phyloP scores from a whole-genome alignment of 1,284 basidiomycete genomes.

The Puccinia coronata region DNA sequence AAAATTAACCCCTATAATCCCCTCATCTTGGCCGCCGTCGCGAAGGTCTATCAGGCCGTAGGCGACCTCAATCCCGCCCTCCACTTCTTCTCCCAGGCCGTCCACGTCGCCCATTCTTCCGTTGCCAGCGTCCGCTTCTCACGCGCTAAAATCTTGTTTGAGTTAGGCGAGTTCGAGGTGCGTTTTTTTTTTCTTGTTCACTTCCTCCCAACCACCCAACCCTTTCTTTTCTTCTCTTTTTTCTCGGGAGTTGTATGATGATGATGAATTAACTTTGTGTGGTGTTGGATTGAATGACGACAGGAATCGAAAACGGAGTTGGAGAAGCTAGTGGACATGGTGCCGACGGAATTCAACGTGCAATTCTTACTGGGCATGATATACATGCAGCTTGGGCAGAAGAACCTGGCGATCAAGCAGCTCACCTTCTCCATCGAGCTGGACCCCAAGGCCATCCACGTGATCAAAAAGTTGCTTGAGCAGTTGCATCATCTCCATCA shows the following conservation, averaged over 20 bases:
- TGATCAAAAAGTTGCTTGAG: slow-evolving; percentile 58
- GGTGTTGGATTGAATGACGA: too few relatives aligned
- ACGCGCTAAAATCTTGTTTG: slow-evolving; percentile 80
- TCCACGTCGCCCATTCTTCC: slow-evolving; percentile 73
- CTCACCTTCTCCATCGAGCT: slow-evolving; percentile 81
- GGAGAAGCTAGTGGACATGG: slow-evolving; percentile 72
- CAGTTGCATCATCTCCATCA: not conserved
- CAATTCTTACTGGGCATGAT: slow-evolving; percentile 90
- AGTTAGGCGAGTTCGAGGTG: slow-evolving; percentile 76
- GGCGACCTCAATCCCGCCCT: slow-evolving; percentile 73
- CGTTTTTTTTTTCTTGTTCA: slow-evolving; percentile 58
- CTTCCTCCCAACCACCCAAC: not conserved
- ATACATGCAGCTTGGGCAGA: slow-evolving; percentile 75
- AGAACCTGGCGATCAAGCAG: slow-evolving; percentile 74
- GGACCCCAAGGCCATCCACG: slow-evolving; percentile 62
- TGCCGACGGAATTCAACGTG: slow-evolving; percentile 90
- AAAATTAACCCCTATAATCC: slow-evolving; percentile 88
- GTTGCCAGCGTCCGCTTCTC: slow-evolving; percentile 84
- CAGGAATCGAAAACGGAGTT: slow-evolving; percentile 71
- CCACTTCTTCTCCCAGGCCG: slow-evolving; percentile 73
- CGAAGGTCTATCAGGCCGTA: slow-evolving; percentile 78
- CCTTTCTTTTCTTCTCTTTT: too few relatives aligned
- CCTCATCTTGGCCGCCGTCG: slow-evolving; percentile 83
- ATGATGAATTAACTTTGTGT: too few relatives aligned
- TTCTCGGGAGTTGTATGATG: too few relatives aligned